phyloP scores from a whole-genome alignment of 2,329 filamentous ascomycete genomes.

The Hypoxylon sp. region DNA sequence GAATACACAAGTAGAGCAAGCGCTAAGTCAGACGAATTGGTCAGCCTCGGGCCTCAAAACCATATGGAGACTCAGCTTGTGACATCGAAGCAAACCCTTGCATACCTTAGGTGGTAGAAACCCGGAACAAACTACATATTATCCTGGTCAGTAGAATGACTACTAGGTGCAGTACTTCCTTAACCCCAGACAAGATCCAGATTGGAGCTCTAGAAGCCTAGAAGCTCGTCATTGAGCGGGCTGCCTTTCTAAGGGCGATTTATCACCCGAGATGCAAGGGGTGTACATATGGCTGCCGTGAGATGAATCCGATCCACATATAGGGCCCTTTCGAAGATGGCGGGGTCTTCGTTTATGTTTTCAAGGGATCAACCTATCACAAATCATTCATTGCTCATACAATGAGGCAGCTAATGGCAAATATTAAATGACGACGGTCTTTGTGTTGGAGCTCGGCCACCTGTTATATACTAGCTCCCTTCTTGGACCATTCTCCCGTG shows the following conservation, averaged over 20 bases:
- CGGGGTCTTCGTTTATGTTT: slow-evolving; percentile 47
- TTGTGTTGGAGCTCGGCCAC: slow-evolving; percentile 14
- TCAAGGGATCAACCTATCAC: slow-evolving; percentile 42
- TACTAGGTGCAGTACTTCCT: slow-evolving; percentile 1
- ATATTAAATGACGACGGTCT: slow-evolving; percentile 41
- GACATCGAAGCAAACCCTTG: neutral
- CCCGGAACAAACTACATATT: neutral
- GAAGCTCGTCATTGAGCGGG: slow-evolving; percentile 13
- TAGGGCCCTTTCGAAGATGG: slow-evolving; percentile 41
- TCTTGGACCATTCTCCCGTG: slow-evolving; percentile 9
- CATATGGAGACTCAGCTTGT: neutral
- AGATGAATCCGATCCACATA: slow-evolving; percentile 49
- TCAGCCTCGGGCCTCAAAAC: slow-evolving; percentile 7
- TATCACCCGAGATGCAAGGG: slow-evolving; percentile 48
- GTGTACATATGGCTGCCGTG: slow-evolving; percentile 43
- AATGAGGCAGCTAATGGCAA: slow-evolving; percentile 18
- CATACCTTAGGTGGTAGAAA: neutral
- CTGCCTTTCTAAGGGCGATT: slow-evolving; percentile 48
- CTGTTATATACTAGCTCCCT: slow-evolving; percentile 11
- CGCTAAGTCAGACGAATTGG: slow-evolving; percentile 2
- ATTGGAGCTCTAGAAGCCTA: slow-evolving; percentile 29
- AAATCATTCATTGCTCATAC: slow-evolving; percentile 40
- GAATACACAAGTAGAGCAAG: neutral
- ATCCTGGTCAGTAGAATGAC: neutral
- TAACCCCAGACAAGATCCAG: slow-evolving; percentile 19